Evolutionary conservation across 495 filamentous ascomycete genomes (phyloP).

Genomic region (Delitschia confertaspora): DNA sequence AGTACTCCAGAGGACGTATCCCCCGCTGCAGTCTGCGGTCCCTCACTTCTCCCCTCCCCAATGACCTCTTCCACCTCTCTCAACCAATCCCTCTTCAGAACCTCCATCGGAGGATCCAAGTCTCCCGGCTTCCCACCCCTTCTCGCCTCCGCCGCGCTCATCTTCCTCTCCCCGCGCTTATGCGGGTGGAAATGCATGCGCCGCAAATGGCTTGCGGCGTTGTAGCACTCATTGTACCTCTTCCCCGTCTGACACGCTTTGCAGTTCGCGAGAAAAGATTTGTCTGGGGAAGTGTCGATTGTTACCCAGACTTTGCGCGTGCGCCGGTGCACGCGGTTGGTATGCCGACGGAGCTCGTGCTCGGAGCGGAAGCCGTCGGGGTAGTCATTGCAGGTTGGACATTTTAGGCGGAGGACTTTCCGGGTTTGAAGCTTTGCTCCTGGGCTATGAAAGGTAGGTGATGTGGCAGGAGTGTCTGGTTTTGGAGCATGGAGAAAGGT

Average conservation of each 20-base stretch:
- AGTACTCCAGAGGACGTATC: conserved; percentile 1
- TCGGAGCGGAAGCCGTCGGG: conserved; percentile 29
- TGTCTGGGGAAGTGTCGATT: conserved; percentile 26
- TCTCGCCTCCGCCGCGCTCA: conserved; percentile 26
- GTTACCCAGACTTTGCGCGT: conserved; percentile 28
- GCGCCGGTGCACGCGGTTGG: conserved; percentile 24
- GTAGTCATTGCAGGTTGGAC: conserved; percentile 25
- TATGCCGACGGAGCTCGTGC: conserved; percentile 26
- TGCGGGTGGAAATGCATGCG: conserved; percentile 29
- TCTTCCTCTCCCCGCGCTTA: conserved; percentile 28
- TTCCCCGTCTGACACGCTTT: conserved; percentile 28
- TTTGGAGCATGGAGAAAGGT: conserved; percentile 14
- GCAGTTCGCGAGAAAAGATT: conserved; percentile 25
- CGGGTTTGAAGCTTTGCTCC: conserved; percentile 12
- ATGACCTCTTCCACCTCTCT: conserved; percentile 25
- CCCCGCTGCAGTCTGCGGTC: neutral
- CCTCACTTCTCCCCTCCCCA: conserved; percentile 9
- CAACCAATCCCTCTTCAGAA: conserved; percentile 25
- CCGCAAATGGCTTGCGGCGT: conserved; percentile 27
- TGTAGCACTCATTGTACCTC: conserved; percentile 30
- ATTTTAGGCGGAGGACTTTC: conserved; percentile 23
- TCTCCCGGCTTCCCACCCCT: conserved; percentile 24
- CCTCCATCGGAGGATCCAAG: conserved; percentile 27
- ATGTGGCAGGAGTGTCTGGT: conserved; percentile 16
- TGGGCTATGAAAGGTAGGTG: conserved; percentile 18